A percentile compares a stretch with the other conserved stretches of the same genome.
phyloP scores from a whole-genome alignment of 108 stramenopile species.

The Thalassiosira profunda region DNA sequence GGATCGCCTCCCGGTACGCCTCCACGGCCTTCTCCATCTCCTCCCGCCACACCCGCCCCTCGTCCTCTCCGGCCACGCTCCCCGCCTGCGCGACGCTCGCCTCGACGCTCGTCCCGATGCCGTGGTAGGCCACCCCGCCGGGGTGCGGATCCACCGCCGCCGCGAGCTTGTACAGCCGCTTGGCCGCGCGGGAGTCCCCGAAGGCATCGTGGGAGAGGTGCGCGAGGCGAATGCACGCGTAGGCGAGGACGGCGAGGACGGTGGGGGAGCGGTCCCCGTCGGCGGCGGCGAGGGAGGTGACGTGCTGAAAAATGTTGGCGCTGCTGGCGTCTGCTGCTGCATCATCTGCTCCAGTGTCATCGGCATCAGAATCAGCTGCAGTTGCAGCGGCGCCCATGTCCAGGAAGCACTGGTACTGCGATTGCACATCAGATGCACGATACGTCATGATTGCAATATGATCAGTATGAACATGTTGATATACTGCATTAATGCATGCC shows the following conservation, averaged over 20 bases:
- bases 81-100: slow-evolving; percentile 35
- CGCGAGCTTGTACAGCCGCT: slow-evolving; percentile 68
- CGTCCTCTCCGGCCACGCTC: not conserved
- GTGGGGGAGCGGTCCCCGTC: slow-evolving; percentile 6
- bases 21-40: slow-evolving; percentile 66
- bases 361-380: not conserved
- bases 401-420: slow-evolving; percentile 88
- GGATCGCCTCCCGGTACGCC: slow-evolving; percentile 64
- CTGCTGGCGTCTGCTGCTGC: not conserved
- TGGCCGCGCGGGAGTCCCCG: slow-evolving; percentile 78
- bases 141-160: slow-evolving; percentile 70
- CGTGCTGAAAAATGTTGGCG: slow-evolving; percentile 65
- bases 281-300: slow-evolving; percentile 51
- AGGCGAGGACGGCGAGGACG: slow-evolving; percentile 62
- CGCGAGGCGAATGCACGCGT: slow-evolving; percentile 73
- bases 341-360: too few relatives aligned
- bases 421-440: too few relatives aligned
- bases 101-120: slow-evolving; percentile 73
- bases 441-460: too few relatives aligned
- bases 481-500: too few relatives aligned
- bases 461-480: too few relatives aligned
- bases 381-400: slow-evolving; percentile 28
- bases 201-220: slow-evolving; percentile 79
- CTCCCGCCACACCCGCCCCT: slow-evolving; percentile 33
- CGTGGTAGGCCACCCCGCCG: slow-evolving; percentile 62